Base-by-base conservation (phyloP, 352 stramenopile genomes). In the Phytophthora cactorum region DNA sequence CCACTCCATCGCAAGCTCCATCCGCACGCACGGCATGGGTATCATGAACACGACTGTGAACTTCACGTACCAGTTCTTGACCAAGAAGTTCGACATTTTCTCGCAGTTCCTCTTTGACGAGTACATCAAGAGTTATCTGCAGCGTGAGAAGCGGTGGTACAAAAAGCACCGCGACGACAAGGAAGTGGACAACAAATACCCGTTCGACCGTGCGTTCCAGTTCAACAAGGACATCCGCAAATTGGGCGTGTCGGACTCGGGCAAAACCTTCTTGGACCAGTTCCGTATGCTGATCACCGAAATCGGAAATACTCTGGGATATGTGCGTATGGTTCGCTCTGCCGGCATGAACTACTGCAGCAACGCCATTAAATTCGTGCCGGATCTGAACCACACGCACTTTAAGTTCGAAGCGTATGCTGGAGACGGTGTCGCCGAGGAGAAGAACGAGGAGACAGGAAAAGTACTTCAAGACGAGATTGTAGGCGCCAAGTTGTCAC, bases 41-140 rank as follows among this genome's bases (percentile, higher is more conserved):
- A 97, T 99, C 67, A 87, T 98, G 72, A 98, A 97, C 74, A 98
- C 92, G 11, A 96, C 94, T 2, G 93, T 99, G 25, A 98, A 98
- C 78, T 97, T 97, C 58, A 97, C 93, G 59, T 98, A 98, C 69
- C 92, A 98, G 74, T 97, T 98, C 62, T 77, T 99, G 59, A 90
- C 88, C 6, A 92, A 96, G 54, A 97, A 97, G 64, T 94, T 95
- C 41, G 86, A 95, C 63, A 94, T 96, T 52, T 96, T 96, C 41
- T 95, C 87, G 38, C 87, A 98, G 62, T 98, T 98, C 51, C 78
- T 99, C 17, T 94, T 96, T 53, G 92, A 98, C 52, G 95, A 98
- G 65, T 95, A 97, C 80, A 97, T 98, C 61, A 96, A 97, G 69
- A 94, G 90, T 60, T 95, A 98, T 52, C 76, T 99, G 27, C 86